phyloP scores from a whole-genome alignment of 78 protist species.

The Dictyostelium intermedium region DNA sequence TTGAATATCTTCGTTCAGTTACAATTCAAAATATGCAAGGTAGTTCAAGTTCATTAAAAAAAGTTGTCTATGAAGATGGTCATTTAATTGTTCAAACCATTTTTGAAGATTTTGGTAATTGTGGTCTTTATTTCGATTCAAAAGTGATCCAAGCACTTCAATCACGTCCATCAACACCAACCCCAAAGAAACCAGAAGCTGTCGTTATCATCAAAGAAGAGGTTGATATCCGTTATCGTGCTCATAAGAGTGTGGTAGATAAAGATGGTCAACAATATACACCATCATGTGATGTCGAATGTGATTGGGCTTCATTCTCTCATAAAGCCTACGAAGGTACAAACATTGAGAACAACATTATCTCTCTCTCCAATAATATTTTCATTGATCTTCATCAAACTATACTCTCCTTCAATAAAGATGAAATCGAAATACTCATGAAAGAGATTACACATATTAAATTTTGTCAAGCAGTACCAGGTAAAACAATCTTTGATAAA shows the following conservation, averaged over 20 bases:
- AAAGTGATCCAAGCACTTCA: constrained; percentile 60
- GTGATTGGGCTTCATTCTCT: constrained; percentile 23
- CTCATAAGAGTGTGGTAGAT: constrained; percentile 10
- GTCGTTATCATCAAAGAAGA: constrained; percentile 29
- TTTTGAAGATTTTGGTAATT: constrained; percentile 71
- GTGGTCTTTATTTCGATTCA: constrained; percentile 50
- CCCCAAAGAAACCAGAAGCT: constrained; percentile 61
- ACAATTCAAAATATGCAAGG: constrained; percentile 59
- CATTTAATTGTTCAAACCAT: constrained; percentile 67
- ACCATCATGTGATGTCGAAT: constrained; percentile 16
- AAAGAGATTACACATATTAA: constrained; percentile 15
- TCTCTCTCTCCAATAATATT: not conserved
- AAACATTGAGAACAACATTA: constrained; percentile 34
- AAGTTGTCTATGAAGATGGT: constrained; percentile 74
- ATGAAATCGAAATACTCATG: constrained; percentile 12
- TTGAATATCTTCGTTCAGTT: constrained; percentile 52
- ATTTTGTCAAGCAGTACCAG: constrained; percentile 21
- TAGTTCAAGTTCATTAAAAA: constrained; percentile 9
- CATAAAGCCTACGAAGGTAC: constrained; percentile 33
- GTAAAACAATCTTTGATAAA: constrained; percentile 74
- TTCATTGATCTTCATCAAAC: constrained; percentile 22
- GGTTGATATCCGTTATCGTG: constrained; percentile 15
- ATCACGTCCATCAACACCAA: constrained; percentile 58
- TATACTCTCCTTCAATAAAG: not conserved
- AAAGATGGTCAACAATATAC: not conserved